Evolutionary conservation across 371 early-diverging fungal genomes (phyloP), one percentile per base, ranked within the genome.

Genomic region (Mortierella sp.): DNA sequence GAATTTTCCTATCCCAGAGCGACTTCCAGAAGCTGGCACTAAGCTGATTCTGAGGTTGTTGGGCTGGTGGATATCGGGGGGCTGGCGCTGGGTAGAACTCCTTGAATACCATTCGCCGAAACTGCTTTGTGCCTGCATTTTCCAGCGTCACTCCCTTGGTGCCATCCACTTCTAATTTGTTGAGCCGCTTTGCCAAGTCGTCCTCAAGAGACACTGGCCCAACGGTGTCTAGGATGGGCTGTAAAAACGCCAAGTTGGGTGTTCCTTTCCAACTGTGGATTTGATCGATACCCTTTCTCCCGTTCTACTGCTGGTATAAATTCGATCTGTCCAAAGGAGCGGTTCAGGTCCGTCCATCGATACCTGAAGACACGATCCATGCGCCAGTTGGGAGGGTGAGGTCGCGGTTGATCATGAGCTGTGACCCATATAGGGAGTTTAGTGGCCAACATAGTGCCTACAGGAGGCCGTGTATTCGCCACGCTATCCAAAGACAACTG

Each of bases 321-420:
- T 10, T 32, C 49, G 3, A 66, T 23, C 1, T 32, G 5, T 23
- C 57, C 66, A 2, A 45, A 17, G 0, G 66, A 34, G 17, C 10
- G 43, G 6, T 43, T 37, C 2, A 4, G 10, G 28, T 58, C 67
- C 7, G 31, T 45, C 34, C 57, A 57, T 0, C 19, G 5, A 45
- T 57, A 15, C 22, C 32, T n/a, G 28, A 66, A 49, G 31, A 66
- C 59, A 32, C 26, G 31, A 19, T 49, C 23, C 59, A 58, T 58
- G 29, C 59, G 58, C 66, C 66, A 58, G 23, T 35, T 40, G 0
- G 51, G 67, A 12, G 28, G 67, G 34, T 66, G 59, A 7, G 49
- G 49, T 45, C 51, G 22, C 26, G 51, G 51, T 22, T 2, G 7
- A 13, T 51, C 22, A 1, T 26, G 26, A 7, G 51, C 26, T 0